Evolutionary conservation across 1,284 basidiomycete species (phyloP).

Genomic region (Melampsora larici-populina): DNA sequence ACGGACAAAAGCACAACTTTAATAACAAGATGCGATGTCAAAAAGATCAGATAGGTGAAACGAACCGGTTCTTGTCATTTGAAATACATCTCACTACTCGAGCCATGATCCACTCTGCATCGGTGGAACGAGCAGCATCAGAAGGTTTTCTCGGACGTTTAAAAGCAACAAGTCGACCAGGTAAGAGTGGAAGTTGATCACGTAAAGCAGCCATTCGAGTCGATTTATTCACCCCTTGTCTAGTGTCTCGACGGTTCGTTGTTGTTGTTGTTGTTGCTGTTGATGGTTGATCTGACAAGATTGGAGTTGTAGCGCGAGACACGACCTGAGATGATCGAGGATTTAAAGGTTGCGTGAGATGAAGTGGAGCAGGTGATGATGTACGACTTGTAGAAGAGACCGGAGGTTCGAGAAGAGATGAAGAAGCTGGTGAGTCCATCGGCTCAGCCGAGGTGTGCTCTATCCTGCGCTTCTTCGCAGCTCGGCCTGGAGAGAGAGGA

Average conservation of each 20-base stretch:
- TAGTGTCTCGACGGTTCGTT: background rate
- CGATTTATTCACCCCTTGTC: conserved; percentile 14
- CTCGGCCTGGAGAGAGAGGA: conserved; percentile 13
- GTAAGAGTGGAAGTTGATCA: conserved; percentile 55
- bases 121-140: conserved; percentile 13
- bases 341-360: conserved; percentile 28
- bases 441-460: conserved; percentile 15
- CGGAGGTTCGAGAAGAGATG: background rate
- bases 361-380: conserved; percentile 45
- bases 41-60: background rate
- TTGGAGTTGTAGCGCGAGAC: conserved; percentile 20
- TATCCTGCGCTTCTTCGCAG: conserved; percentile 31
- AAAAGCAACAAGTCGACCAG: conserved; percentile 56
- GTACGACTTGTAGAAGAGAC: conserved; percentile 39
- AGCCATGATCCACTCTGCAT: conserved; percentile 56
- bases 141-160: conserved; percentile 48
- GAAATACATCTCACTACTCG: conserved; percentile 53
- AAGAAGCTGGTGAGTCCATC: background rate
- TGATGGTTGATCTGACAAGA: conserved; percentile 14
- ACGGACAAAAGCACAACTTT: conserved; percentile 48
- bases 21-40: conserved; percentile 54
- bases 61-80: conserved; percentile 54
- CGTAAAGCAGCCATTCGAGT: conserved; percentile 47
- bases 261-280: background rate
- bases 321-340: conserved; percentile 41